phyloP scores from a whole-genome alignment of 768 basidiomycete species.

The Boletus rubescentipes region DNA sequence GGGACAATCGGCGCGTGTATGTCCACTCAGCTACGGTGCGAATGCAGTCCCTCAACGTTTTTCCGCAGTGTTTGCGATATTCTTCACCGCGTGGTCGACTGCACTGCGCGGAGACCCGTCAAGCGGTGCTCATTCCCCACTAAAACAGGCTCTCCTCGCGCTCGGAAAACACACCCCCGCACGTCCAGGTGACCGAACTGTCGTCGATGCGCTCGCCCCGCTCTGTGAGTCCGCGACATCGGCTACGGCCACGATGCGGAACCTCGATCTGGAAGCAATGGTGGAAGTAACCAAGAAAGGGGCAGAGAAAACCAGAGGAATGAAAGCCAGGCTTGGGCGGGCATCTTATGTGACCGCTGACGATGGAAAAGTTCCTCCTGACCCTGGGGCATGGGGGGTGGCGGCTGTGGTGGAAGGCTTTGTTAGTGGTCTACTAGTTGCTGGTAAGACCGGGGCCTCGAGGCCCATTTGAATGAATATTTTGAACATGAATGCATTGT shows the following conservation, averaged over 20 bases:
- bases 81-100: slow-evolving; percentile 39
- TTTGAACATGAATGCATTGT: too few relatives aligned
- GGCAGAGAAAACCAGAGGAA: too few relatives aligned
- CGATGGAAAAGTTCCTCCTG: slow-evolving; percentile 39
- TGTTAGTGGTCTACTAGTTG: too few relatives aligned
- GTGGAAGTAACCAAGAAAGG: slow-evolving; percentile 41
- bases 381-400: slow-evolving; percentile 60
- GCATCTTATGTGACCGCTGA: slow-evolving; percentile 46
- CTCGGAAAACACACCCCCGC: slow-evolving; percentile 48
- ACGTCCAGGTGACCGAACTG: slow-evolving; percentile 52
- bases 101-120: slow-evolving; percentile 4
- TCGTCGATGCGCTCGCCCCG: slow-evolving; percentile 53
- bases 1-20: slow-evolving; percentile 51
- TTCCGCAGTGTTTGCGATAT: too few relatives aligned
- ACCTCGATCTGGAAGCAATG: not conserved
- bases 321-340: slow-evolving; percentile 48
- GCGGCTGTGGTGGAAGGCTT: slow-evolving; percentile 42
- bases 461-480: too few relatives aligned
- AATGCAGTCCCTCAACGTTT: slow-evolving; percentile 28
- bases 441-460: too few relatives aligned
- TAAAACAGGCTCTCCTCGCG: slow-evolving; percentile 29
- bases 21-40: slow-evolving; percentile 28
- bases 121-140: slow-evolving; percentile 6
- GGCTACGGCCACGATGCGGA: not conserved
- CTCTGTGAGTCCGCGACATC: slow-evolving; percentile 36